phyloP scores from a whole-genome alignment of 2,329 filamentous ascomycete genomes.

The Amylocarpus encephaloides region DNA sequence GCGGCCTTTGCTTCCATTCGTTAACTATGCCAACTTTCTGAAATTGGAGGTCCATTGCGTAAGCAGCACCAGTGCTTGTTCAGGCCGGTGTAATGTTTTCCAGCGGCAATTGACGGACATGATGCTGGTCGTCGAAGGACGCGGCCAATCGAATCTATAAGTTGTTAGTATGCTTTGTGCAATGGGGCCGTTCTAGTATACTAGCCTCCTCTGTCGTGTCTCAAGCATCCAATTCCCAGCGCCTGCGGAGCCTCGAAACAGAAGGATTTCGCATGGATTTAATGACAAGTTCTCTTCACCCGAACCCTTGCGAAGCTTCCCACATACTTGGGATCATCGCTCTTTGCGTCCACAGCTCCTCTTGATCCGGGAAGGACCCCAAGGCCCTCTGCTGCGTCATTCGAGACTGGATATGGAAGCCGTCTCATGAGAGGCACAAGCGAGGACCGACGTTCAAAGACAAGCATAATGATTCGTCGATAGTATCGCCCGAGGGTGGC shows the following conservation, averaged over 20 bases:
- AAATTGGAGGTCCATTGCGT: no score
- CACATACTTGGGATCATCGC: background rate
- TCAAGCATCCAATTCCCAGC: conserved; percentile 2
- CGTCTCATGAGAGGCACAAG: background rate
- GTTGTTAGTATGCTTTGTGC: background rate
- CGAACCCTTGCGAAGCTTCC: background rate
- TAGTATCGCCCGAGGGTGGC: background rate
- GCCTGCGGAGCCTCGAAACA: background rate
- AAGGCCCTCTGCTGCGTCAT: background rate
- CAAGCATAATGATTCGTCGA: background rate
- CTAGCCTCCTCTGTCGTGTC: background rate
- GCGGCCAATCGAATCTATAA: background rate
- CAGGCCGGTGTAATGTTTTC: no score
- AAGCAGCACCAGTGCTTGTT: no score
- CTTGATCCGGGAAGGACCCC: background rate
- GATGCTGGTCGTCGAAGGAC: background rate
- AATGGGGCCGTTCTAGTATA: no score
- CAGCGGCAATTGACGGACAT: no score
- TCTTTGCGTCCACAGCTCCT: background rate
- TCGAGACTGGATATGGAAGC: background rate
- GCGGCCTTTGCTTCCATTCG: background rate
- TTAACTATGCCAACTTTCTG: background rate
- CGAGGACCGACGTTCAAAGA: background rate
- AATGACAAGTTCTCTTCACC: background rate
- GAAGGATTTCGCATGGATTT: background rate